Base-by-base conservation (phyloP, 1,284 basidiomycete species). In the Meripilus lineatus region DNA sequence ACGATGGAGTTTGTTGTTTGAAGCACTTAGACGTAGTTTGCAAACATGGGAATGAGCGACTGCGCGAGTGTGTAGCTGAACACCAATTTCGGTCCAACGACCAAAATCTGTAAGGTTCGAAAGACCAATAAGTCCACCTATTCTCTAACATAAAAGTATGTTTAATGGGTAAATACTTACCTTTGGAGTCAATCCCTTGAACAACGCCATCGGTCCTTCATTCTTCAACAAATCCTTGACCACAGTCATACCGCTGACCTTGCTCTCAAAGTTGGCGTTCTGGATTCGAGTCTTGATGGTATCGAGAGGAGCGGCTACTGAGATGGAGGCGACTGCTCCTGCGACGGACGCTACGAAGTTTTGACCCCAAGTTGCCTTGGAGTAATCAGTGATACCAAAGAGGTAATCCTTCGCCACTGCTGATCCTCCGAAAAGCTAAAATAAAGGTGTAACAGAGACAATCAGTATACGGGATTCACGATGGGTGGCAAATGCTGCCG, bases 31-130 rank as follows among this genome's bases (percentile, higher is more conserved):
- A 89, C 87, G 64, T 91, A 93, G 65, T 93, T 84, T 44, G 87
- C 83, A 66, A 96, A 97, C 63, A 87, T 74, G 35, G 95, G 95
- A 69, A 99, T 98, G 62, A 99, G 75, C 18, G 86, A 89, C 69
- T 99, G 95, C 4, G 95, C 95, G 7, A 98, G 79, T 21, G 95
- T 99, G 72, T 96, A 98, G 56, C 89, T 93, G 77, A 98, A 98
- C 53, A 99, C 91, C 32, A 99, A 80, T 72, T 99, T 98, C 46
- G 95, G 95, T 42, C 94, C 95, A 24, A 98, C 94, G 48, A 98
- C 93, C 30, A 98, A 77, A 56, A 98, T 90, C 89, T 91, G 59
- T n/a, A 40, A 33, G 10, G 47, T 38, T 48, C 37, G 46, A 5
- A 22, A 30, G 28, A 10, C 28, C 10, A 30, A 10, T n/a, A n/a